Percentiles rank a stretch among this genome's conserved stretches.
phyloP scores from a whole-genome alignment of 345 rosid species.

The Lepidium africanum region DNA sequence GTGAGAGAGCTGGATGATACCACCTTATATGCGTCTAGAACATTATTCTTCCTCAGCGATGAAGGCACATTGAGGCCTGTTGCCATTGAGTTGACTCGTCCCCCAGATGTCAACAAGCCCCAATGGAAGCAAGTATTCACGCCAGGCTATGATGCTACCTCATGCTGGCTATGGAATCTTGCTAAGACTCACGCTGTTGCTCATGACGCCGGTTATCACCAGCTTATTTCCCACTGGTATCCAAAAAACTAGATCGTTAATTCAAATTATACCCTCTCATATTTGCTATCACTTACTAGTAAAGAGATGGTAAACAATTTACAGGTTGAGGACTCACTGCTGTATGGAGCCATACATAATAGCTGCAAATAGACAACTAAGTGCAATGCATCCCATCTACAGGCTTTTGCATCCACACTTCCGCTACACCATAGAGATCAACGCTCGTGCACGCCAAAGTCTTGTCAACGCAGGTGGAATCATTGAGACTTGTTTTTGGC shows the following conservation, averaged over 20 bases:
- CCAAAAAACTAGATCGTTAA: not conserved
- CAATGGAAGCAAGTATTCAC: constrained; percentile 57
- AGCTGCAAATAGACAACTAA: constrained; percentile 61
- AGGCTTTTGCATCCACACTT: constrained; percentile 60
- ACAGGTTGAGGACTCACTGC: constrained; percentile 68
- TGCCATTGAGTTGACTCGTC: constrained; percentile 63
- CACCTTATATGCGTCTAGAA: constrained; percentile 58
- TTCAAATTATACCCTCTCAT: not conserved
- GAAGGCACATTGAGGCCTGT: constrained; percentile 47
- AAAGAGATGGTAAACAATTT: not conserved
- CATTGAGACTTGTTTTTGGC: constrained; percentile 58
- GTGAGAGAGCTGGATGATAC: constrained; percentile 42
- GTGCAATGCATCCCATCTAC: constrained; percentile 63
- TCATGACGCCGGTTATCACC: constrained; percentile 59
- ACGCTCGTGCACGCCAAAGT: constrained; percentile 56
- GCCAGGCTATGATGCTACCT: constrained; percentile 39
- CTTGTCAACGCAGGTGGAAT: constrained; percentile 51
- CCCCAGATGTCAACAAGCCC: constrained; percentile 42
- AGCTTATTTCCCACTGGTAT: constrained; percentile 74
- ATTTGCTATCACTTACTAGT: too few relatives aligned
- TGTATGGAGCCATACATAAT: constrained; percentile 63
- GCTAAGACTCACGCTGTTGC: constrained; percentile 65
- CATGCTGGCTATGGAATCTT: constrained; percentile 58
- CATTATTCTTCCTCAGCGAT: constrained; percentile 50
- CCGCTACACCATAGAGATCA: constrained; percentile 73